Conservation (phyloP, 2,329 filamentous ascomycete species). For the Seiridium cupressi region DNA sequence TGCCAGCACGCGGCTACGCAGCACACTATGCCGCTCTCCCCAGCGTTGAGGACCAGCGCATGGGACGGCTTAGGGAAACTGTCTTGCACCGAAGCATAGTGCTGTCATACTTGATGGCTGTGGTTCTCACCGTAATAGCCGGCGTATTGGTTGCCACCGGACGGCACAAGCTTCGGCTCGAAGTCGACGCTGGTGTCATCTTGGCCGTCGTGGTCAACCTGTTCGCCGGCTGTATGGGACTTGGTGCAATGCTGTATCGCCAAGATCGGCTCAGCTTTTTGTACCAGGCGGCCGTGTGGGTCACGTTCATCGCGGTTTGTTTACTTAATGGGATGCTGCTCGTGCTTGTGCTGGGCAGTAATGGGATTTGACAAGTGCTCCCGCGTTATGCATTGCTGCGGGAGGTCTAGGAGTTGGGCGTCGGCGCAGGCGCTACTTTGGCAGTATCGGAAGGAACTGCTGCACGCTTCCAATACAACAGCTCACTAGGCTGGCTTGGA, state of each 20-base stretch:
- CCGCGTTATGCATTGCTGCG: background rate
- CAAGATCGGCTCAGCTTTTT: constrained; percentile 39
- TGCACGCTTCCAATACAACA: background rate
- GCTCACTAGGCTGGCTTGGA: background rate
- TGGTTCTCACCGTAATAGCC: constrained; percentile 63
- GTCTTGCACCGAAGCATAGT: constrained; percentile 54
- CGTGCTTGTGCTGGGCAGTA: constrained; percentile 46
- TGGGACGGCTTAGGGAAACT: constrained; percentile 49
- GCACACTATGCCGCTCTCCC: constrained; percentile 54
- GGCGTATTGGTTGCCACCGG: constrained; percentile 67
- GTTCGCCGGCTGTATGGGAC: constrained; percentile 59
- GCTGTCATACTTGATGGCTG: constrained; percentile 55
- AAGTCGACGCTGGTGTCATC: constrained; percentile 70
- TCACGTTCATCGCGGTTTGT: constrained; percentile 43
- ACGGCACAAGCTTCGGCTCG: constrained; percentile 62
- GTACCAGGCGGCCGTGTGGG: constrained; percentile 42
- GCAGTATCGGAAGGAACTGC: background rate
- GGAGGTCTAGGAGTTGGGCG: background rate
- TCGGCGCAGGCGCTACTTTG: background rate
- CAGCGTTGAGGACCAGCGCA: constrained; percentile 48
- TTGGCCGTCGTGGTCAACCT: constrained; percentile 68
- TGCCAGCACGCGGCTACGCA: constrained; percentile 47
- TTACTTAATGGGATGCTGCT: constrained; percentile 50
- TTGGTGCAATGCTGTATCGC: constrained; percentile 57
- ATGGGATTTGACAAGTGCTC: constrained; percentile 18